Base-by-base conservation (phyloP, 176 grass and related monocot species). In the Aegilops bicornis region DNA sequence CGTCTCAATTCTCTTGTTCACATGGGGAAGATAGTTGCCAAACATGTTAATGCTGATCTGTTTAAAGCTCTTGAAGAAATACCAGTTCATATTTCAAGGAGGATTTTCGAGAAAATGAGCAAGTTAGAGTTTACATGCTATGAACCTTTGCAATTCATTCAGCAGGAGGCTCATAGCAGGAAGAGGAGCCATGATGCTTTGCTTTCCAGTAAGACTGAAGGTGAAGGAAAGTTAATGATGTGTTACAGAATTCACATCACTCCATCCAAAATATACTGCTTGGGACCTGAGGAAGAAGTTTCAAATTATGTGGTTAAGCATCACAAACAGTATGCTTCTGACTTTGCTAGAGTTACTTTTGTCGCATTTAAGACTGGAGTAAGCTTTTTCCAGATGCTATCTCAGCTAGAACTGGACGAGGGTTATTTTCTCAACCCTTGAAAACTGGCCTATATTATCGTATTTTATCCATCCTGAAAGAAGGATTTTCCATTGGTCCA, bases 281-380 rank as follows among this genome's bases (percentile, higher is more conserved):
- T 95, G 78, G 96, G 96, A 29, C 96, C 96, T 48, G 93, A 95
- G 84, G 77, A 88, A 62, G 91, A 98, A 89, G 86, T 85, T 32
- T 94, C 96, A 73, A 98, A 98, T 90, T 98, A 98, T 73, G 90
- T 98, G 47, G 90, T 98, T 82, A 91, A 91, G 36, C 58, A 91
- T 68, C 90, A 91, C 78, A 84, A 87, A 63, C 32, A 82, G 42
- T 83, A 91, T 92, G 87, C 93, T 81, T 91, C 93, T 90, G 93
- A 98, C 81, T 98, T 98, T 84, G 83, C 85, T 88, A 95, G 93
- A 88, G 93, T 98, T 89, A 86, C 93, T 52, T 98, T 98, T 90
- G 93, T 96, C 79, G 96, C n/a, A n/a, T n/a, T n/a, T n/a, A 98
- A 88, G 93, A 98, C 81, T 95, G 96, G 96, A 91, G 88, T 69